phyloP scores from a whole-genome alignment of 2,329 filamentous ascomycete genomes.

The Fusarium pseudoanthophilum region DNA sequence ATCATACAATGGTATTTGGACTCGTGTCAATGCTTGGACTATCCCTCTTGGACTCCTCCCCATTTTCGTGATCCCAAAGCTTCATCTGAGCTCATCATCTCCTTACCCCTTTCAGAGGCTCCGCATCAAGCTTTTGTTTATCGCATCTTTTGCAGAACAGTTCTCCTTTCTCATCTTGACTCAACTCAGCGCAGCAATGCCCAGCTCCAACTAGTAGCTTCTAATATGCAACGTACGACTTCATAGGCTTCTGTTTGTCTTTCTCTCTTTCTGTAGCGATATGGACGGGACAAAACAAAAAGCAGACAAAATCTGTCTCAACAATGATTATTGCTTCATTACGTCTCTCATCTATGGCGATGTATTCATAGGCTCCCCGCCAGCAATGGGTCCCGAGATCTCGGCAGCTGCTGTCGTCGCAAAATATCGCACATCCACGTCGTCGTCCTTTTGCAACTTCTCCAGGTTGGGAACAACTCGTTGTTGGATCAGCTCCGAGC shows the following conservation, averaged over 20 bases:
- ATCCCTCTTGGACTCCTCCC: constrained; percentile 7
- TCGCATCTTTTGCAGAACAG: constrained; percentile 20
- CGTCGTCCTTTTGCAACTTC: constrained; percentile 96
- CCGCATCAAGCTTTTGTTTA: constrained; percentile 11
- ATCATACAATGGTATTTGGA: constrained; percentile 44
- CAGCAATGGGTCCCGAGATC: constrained; percentile 58
- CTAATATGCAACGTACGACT: constrained; percentile 42
- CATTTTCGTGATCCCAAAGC: constrained; percentile 9
- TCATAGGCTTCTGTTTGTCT: constrained; percentile 29
- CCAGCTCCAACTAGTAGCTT: constrained; percentile 26
- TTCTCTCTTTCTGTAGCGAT: constrained; percentile 27
- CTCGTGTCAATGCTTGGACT: constrained; percentile 30
- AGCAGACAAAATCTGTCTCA: constrained; percentile 37
- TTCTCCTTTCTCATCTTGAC: background rate
- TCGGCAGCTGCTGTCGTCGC: constrained; percentile 85
- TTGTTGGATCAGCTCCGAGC: constrained; percentile 83
- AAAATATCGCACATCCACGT: constrained; percentile 98
- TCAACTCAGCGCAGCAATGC: constrained; percentile 10
- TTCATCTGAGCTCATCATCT: background rate
- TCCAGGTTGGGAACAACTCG: constrained; percentile 89
- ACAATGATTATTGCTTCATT: constrained; percentile 66
- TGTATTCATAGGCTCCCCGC: constrained; percentile 72
- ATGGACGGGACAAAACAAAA: constrained; percentile 35
- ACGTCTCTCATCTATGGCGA: constrained; percentile 67
- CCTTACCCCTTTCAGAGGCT: constrained; percentile 4